phyloP scores from a whole-genome alignment of 2,329 filamentous ascomycete genomes.

The Clarireedia hainanense region DNA sequence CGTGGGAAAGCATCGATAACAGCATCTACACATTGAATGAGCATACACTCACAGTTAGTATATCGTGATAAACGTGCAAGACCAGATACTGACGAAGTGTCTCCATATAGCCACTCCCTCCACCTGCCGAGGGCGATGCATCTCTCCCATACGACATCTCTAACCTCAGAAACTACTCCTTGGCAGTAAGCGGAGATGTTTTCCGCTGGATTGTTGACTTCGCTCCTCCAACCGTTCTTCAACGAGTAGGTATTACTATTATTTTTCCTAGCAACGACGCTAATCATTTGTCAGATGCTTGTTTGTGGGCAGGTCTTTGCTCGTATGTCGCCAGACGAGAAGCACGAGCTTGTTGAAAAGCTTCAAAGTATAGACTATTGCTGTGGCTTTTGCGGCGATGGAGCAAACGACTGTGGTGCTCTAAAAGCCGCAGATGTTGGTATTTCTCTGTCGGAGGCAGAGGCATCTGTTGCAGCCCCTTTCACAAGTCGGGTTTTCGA shows the following conservation, averaged over 20 bases:
- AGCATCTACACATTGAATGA: conserved; percentile 69
- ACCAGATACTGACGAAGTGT: neutral
- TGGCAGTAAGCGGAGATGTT: conserved; percentile 86
- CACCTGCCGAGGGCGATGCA: conserved; percentile 63
- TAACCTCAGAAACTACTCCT: conserved; percentile 74
- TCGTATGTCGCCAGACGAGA: conserved; percentile 97
- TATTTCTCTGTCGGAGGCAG: conserved; percentile 92
- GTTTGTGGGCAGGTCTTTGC: conserved; percentile 89
- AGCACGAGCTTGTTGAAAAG: conserved; percentile 95
- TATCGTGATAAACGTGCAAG: conserved; percentile 31
- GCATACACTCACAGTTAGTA: conserved; percentile 59
- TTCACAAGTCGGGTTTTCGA: conserved; percentile 96
- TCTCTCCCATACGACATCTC: conserved; percentile 80
- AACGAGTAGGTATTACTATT: conserved; percentile 42
- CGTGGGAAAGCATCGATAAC: conserved; percentile 96
- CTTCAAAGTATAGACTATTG: conserved; percentile 94
- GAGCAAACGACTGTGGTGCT: conserved; percentile 94
- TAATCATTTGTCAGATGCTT: conserved; percentile 57
- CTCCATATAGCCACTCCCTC: conserved; percentile 47
- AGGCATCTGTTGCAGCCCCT: conserved; percentile 95
- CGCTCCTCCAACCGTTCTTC: conserved; percentile 70
- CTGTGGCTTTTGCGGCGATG: conserved; percentile 92
- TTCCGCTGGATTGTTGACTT: conserved; percentile 97
- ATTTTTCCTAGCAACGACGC: neutral
- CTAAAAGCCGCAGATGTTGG: conserved; percentile 96